Evolutionary conservation across 169 alveolate species (phyloP).

Genomic region (Cryptosporidium sp.): DNA sequence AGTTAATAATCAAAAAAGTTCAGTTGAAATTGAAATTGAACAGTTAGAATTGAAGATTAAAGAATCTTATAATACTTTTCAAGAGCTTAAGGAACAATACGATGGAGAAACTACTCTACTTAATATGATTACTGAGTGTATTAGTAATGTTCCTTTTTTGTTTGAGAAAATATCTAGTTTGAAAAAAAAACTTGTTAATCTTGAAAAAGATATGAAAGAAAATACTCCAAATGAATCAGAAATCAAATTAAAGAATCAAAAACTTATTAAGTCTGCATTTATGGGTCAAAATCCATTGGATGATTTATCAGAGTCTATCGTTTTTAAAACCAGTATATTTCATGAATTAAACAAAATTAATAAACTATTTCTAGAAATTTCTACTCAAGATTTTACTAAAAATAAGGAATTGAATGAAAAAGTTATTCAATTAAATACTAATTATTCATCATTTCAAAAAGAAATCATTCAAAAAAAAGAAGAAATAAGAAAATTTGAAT

Average conservation of each 20-base stretch:
- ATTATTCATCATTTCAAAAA: conserved; percentile 2
- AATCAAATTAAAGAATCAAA: conserved; percentile 6
- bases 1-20: not conserved
- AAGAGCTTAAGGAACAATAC: conserved; percentile 6
- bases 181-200: not conserved
- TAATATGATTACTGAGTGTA: conserved; percentile 50
- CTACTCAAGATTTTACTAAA: not conserved
- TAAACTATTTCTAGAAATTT: conserved; percentile 10
- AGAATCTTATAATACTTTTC: not conserved
- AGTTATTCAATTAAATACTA: not conserved
- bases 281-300: not conserved
- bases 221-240: conserved; percentile 1
- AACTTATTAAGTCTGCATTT: conserved; percentile 1
- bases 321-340: conserved; percentile 1
- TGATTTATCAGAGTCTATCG: not conserved
- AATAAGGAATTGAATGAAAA: not conserved
- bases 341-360: conserved; percentile 7
- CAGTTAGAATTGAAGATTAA: conserved; percentile 6
- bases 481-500: not conserved
- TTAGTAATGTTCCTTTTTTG: conserved; percentile 35
- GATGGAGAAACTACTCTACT: conserved; percentile 13
- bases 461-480: conserved; percentile 9
- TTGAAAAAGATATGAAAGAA: conserved; percentile 9
- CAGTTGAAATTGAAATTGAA: conserved; percentile 6
- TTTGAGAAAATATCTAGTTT: not conserved